phyloP scores from a whole-genome alignment of 768 basidiomycete species.

The Strobilomyces confusus region DNA sequence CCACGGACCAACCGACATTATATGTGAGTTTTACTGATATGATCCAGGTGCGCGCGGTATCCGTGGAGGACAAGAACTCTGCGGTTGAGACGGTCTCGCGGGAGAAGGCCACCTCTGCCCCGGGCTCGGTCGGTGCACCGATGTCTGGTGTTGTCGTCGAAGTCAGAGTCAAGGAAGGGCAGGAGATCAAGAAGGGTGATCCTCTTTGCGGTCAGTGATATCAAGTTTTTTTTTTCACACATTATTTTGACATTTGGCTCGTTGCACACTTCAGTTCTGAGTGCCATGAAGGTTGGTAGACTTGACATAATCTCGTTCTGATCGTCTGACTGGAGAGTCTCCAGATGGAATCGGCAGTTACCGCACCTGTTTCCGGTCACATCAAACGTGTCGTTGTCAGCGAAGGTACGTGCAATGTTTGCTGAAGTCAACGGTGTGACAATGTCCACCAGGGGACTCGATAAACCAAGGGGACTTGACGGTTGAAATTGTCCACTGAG shows the following conservation, averaged over 20 bases:
- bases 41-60: constrained; percentile 81
- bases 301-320: not conserved
- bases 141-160: constrained; percentile 99
- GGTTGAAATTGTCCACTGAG: constrained; percentile 79
- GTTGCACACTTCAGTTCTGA: constrained; percentile 70
- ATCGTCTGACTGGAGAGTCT: constrained; percentile 19
- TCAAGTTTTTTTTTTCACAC: constrained; percentile 14
- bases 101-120: constrained; percentile 91
- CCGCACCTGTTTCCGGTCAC: constrained; percentile 94
- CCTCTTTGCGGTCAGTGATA: constrained; percentile 75
- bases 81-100: constrained; percentile 93
- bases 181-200: constrained; percentile 98
- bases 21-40: constrained; percentile 14
- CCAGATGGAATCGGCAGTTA: constrained; percentile 97
- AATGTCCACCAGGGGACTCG: constrained; percentile 64
- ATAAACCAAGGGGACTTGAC: constrained; percentile 92
- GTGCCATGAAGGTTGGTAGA: constrained; percentile 87
- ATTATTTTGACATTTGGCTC: constrained; percentile 15
- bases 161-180: constrained; percentile 95
- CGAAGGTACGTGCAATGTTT: constrained; percentile 53
- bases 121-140: constrained; percentile 95
- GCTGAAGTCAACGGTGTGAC: constrained; percentile 4
- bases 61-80: constrained; percentile 95
- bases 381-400: constrained; percentile 90
- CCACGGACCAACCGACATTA: constrained; percentile 3